Base-by-base conservation (phyloP, 106 monocot species). In the Triglochin maritima region DNA sequence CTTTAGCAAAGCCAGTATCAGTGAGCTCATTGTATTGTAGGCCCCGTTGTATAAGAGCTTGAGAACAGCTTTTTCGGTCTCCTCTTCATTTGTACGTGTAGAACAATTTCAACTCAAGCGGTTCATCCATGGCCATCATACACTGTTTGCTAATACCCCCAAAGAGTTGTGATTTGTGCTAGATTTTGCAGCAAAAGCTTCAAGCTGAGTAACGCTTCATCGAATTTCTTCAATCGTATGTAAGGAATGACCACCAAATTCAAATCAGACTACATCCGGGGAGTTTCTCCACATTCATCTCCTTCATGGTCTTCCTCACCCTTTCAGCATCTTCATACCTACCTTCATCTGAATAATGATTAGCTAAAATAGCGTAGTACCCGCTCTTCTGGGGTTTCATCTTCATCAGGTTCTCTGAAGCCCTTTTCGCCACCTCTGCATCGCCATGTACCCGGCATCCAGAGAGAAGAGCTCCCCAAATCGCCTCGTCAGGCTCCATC, bases 221-320 rank as follows among this genome's bases (percentile, higher is more conserved):
- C 29, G 29, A 29, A 52, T 11, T 52, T 11, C 52, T 52, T 52
- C 52, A 8, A 11, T 52, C 52, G 7, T 52, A 8, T 11, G 7
- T 11, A 52, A 11, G 0, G 11, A 7, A 52, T 52, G 11, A 2
- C 52, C 0, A 52, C 52, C 2, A 52, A 15, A 71, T 71, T 79
- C 76, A 50, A 76, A 14, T 49, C 62, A 74, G 48, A 63, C 84
- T 88, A 59, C 17, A 62, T 4, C 88, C 88, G 53, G 71, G 74
- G 13, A 77, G 46, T 61, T 88, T 88, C 9, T 54, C 71, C 10
- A 88, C 79, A 76, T 82, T 84, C 69, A 74, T 69, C 14, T 75
- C 53, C 47, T 74, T 79, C 88, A 84, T 82, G 13, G 79, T 67
- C 6, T 49, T 59, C 67, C 81, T 85, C n/a, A 88, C 71, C 13